Evolutionary conservation across 1,284 basidiomycete genomes (phyloP).

Genomic region (Schizophyllum amplum): DNA sequence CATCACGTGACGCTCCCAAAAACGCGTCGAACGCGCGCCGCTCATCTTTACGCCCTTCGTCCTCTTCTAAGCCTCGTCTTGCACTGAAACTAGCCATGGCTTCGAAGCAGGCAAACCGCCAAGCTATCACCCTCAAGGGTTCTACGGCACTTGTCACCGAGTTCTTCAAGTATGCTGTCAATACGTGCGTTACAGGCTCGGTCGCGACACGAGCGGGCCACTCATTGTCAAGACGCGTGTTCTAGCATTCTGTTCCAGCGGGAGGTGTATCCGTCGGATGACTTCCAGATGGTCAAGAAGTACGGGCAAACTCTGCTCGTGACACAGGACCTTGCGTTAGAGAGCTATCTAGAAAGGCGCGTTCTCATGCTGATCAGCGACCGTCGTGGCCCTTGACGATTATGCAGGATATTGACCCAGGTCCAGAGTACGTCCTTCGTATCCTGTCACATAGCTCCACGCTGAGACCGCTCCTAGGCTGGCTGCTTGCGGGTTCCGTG

Average conservation of each 20-base stretch:
- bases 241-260: constrained; percentile 91
- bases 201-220: constrained; percentile 5
- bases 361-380: constrained; percentile 10
- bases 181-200: constrained; percentile 56
- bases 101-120: constrained; percentile 60
- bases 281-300: constrained; percentile 99
- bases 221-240: constrained; percentile 10
- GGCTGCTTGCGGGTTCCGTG: constrained; percentile 87
- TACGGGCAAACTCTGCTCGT: constrained; percentile 95
- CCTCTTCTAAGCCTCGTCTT: too few species aligned
- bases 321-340: constrained; percentile 87
- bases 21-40: neutral
- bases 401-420: constrained; percentile 75
- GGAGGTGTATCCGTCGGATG: constrained; percentile 95
- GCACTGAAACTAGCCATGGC: constrained; percentile 22
- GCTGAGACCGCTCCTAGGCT: constrained; percentile 43
- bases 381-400: neutral
- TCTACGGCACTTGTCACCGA: constrained; percentile 95
- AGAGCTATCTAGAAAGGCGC: constrained; percentile 84
- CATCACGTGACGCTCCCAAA: neutral
- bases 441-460: constrained; percentile 3
- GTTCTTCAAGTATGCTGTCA: constrained; percentile 97
- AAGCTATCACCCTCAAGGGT: constrained; percentile 90
- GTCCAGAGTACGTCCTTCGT: constrained; percentile 64
- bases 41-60: neutral